Evolutionary conservation across 306 rosid species (phyloP).

Genomic region (Glycine soja): DNA sequence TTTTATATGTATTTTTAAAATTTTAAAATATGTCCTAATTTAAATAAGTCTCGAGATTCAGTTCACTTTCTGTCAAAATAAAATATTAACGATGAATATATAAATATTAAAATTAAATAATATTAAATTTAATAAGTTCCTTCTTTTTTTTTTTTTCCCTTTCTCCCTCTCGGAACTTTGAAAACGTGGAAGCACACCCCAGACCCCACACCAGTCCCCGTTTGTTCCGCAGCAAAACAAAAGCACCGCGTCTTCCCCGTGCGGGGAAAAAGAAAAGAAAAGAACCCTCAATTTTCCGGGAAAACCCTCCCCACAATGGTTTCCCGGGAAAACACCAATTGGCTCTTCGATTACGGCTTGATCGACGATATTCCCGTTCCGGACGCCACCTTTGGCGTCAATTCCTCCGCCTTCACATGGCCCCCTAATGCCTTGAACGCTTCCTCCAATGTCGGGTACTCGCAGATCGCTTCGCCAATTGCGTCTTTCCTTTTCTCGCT

Average conservation of each 20-base stretch:
- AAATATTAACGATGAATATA: too few relatives aligned
- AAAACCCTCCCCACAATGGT: slow-evolving; percentile 58
- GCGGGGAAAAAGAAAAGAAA: slow-evolving; percentile 33
- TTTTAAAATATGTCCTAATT: too few relatives aligned
- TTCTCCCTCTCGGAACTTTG: not conserved
- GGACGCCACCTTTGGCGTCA: slow-evolving; percentile 59
- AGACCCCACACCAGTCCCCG: not conserved
- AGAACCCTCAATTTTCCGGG: slow-evolving; percentile 46
- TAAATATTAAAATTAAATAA: too few relatives aligned
- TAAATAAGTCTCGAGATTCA: too few relatives aligned
- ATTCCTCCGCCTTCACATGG: slow-evolving; percentile 73
- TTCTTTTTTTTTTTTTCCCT: not conserved
- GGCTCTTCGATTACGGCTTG: slow-evolving; percentile 78
- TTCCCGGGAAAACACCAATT: slow-evolving; percentile 90
- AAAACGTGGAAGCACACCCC: slow-evolving; percentile 40
- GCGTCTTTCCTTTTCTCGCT: not conserved
- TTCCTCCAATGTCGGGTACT: slow-evolving; percentile 64
- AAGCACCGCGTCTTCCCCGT: not conserved
- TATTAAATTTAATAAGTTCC: not conserved
- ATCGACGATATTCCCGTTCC: slow-evolving; percentile 79
- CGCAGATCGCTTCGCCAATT: slow-evolving; percentile 33
- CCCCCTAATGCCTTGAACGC: slow-evolving; percentile 50
- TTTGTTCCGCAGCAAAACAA: slow-evolving; percentile 42
- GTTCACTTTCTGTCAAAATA: too few relatives aligned
- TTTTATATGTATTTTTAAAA: too few relatives aligned